These are phyloP conservation scores for Clonostachys solani DNA, from an alignment of 2,329 filamentous ascomycete species.

Conservation along the genomic window DNA sequence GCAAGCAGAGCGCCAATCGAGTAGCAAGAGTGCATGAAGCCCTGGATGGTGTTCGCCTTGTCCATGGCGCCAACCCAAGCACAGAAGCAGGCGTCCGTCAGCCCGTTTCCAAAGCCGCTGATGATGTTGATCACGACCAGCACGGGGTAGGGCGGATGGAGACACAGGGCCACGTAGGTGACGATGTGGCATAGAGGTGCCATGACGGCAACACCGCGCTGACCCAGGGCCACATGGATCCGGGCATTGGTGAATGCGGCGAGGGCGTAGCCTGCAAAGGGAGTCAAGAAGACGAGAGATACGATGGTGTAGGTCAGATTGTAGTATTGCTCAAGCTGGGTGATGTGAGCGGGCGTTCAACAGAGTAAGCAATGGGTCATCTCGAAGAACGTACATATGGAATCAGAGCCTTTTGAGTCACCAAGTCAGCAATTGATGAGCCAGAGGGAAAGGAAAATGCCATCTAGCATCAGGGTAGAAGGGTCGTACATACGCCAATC, in stretches of 20 bases:
- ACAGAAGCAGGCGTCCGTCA: conserved; percentile 49
- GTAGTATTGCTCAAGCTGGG: conserved; percentile 57
- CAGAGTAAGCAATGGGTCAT: not conserved
- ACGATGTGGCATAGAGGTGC: conserved; percentile 57
- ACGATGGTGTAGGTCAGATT: conserved; percentile 53
- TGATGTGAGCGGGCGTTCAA: not conserved
- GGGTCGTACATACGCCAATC: conserved; percentile 41
- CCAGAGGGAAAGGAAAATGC: conserved; percentile 12
- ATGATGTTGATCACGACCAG: conserved; percentile 59
- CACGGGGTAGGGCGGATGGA: conserved; percentile 62
- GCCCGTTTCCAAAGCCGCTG: conserved; percentile 63
- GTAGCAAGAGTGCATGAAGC: conserved; percentile 62
- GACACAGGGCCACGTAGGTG: conserved; percentile 54
- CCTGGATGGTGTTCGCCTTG: conserved; percentile 62
- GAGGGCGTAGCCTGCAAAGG: conserved; percentile 57
- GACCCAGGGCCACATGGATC: conserved; percentile 57
- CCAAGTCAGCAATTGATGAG: not conserved
- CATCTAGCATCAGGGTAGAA: not conserved
- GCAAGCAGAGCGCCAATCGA: conserved; percentile 60
- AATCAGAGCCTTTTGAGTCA: conserved; percentile 24
- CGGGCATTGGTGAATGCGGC: conserved; percentile 57
- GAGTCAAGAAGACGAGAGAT: conserved; percentile 60
- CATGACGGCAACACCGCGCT: conserved; percentile 62
- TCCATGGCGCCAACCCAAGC: conserved; percentile 59
- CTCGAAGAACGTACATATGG: conserved; percentile 22